Evolutionary conservation across 2,329 filamentous ascomycete species (phyloP), one percentile per base, ranked within the genome.

Genomic region (Lecanicillium sp.): DNA sequence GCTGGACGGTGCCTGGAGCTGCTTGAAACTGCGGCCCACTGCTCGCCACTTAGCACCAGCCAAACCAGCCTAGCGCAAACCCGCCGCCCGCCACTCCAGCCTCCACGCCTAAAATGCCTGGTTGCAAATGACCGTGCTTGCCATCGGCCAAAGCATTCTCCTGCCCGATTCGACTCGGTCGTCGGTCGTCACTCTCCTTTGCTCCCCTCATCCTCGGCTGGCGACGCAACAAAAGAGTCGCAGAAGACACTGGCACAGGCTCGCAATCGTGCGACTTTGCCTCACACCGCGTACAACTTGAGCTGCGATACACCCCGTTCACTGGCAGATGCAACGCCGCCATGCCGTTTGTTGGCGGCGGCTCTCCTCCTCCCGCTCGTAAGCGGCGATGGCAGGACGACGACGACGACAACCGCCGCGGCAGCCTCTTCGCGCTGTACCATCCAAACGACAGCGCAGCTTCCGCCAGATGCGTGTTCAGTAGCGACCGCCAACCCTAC

Each of bases 341-440:
- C 36, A 51, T 51, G 49, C 49, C 49, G n/a, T 48, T 48, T 20
- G 44, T 51, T 32, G 44, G 48, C 27, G 19, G 30, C 24, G 35
- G 35, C 49, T 32, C 33, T 39, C 39, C 49, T 29, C 44, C 39
- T 30, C 33, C 44, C 20, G 38, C 44, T 11, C 49, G 49, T 30
- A 51, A 51, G 49, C 49, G 49, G 20, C 44, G 44, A 29, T 41
- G 44, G 27, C 44, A 35, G 32, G 32, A 44, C 32, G 33, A 44
- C 19, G 19, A 33, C 26, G n/a, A 48, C 35, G 27, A 44, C 38
- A 29, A 51, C 30, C n/a, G 20, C 21, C 23, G 26, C n/a, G 23
- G 23, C 19, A 14, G 20, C 5, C 20, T 37, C 9, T 38, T 50
- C 15, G 20, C 35, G 2, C 19, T 30, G 11, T 39, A 47, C 43